Evolutionary conservation across 2,329 filamentous ascomycete species (phyloP), one percentile per base, ranked within the genome.

Genomic region (Penicillium nordicum): DNA sequence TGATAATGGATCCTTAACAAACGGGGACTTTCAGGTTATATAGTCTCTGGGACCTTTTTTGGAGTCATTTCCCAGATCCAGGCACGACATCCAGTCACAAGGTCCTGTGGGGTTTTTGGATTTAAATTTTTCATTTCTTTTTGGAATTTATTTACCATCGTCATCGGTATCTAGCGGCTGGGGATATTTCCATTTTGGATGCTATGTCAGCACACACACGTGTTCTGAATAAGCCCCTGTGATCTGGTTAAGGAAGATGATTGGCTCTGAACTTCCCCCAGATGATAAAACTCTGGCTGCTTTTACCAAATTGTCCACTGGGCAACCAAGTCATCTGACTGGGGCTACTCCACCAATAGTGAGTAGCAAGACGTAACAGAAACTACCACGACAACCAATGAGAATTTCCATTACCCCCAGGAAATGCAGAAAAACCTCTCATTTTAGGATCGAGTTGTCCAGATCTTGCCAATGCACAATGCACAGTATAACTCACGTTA

Each of bases 361-460:
- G 44, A 51, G 59, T 62, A 59, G 59, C 63, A 52, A 68, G 63
- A 74, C 72, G 72, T 74, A 75, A 75, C 59, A 71, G 68, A 74
- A 74, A 74, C 63, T 53, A 38, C n/a, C 14, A 5, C 1, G 1
- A 2, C 21, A 47, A 41, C 72, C 72, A 75, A 74, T 74, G 44
- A 63, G 29, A 49, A 16, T 72, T 72, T 70, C 57, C 61, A 63
- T 64, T 64, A 64, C 62, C 62, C 62, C 62, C 60, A 63, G 58
- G 53, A 66, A 66, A 65, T 58, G 47, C 37, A 44, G 25, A 53
- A 64, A 61, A 63, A 61, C 51, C 54, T 37, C 60, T 49, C 60
- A 58, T 54, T 50, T 55, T 45, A 18, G 30, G 51, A 44, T 50
- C 27, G 23, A 49, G 25, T 55, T 55, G 59, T 47, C 59, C 57